Evolutionary conservation across 169 alveolate genomes (phyloP), one percentile per base, ranked within the genome.

Genomic region (Plasmodium coatneyi): DNA sequence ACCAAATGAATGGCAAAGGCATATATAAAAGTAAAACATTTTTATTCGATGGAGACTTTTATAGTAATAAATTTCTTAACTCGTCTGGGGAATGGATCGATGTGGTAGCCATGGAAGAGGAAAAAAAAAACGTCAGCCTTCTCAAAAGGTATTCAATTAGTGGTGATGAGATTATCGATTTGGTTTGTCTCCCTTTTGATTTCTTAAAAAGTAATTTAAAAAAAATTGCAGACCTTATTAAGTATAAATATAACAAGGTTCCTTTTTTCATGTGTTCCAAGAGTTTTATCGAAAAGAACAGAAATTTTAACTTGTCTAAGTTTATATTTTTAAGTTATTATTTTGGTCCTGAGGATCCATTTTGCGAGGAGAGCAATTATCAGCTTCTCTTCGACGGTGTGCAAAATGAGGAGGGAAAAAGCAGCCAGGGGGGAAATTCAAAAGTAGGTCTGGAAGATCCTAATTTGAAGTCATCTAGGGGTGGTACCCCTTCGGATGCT

Each of bases 241-340:
- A 89, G 43, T n/a, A 89, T 30, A 78, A 54, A 41, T 89, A 36
- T 79, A 79, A 89, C 34, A 78, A 79, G 71, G 34, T 89, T 22
- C 94, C 94, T 9, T 89, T 89, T 79, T 39, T 89, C 36, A 89
- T 89, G 71, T 80, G 94, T 71, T 56, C 94, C 41, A 89, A 89
- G 70, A 71, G 82, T 14, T 89, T 78, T 49, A 56, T 79, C 14
- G 83, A 89, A 19, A 79, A 79, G 43, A 14, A 79, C 82, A 78
- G 30, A n/a, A n/a, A 41, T 54, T 79, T 89, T 60, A 71, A 89
- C 49, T 60, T 89, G 66, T 60, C 94, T 39, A 89, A 89, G 10
- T 52, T 89, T 89, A 79, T 89, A 36, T 89, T 89, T 60, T 72
- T 89, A 89, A 89, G 83, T 78, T 89, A 89, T 70, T 89, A 79